Evolutionary conservation across 2,329 filamentous ascomycete species (phyloP), one percentile per base, ranked within the genome.

Genomic region (Albifimbria verrucaria): DNA sequence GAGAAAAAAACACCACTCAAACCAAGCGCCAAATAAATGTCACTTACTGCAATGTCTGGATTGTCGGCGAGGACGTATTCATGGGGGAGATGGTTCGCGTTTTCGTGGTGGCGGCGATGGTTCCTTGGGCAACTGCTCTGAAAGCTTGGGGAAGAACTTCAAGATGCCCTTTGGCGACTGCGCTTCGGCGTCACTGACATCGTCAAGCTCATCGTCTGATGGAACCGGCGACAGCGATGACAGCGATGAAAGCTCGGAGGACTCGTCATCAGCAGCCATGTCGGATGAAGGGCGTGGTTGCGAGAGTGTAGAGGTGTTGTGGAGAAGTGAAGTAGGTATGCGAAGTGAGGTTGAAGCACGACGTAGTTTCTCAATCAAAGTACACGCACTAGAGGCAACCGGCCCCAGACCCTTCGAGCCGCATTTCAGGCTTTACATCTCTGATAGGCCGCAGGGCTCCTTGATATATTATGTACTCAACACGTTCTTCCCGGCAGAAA

Each of bases 41-140:
- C 20, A 90, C 92, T 74, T 81, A 97, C 92, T 62, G 93, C 89
- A 75, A 97, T 92, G 67, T 94, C 89, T 57, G 89, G 82, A 71
- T 96, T 96, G 70, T 97, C 93, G 57, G 90, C 91, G 52, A 97
- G 78, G 24, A 91, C 87, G 72, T 88, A 90, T 78, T 96, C 91
- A 71, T 97, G 93, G 87, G 61, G 93, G 93, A 60, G 92, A 97
- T 20, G 91, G 87, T 53, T 88, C 86, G 68, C 93, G 82, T 78
- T 94, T 95, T 65, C 83, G 85, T 64, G 85, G 79, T 53, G 85
- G 85, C 57, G 87, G 85, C 61, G 85, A 83, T 51, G 78, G 73
- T 64, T 84, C 79, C 72, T 80, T 81, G 64, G 79, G 73, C 56
- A 79, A 65, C 57, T 71, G 63, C 61, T 78, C 74, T 63, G 77